Evolutionary conservation across 768 basidiomycete genomes (phyloP).

Genomic region (Tulasnella sp.): DNA sequence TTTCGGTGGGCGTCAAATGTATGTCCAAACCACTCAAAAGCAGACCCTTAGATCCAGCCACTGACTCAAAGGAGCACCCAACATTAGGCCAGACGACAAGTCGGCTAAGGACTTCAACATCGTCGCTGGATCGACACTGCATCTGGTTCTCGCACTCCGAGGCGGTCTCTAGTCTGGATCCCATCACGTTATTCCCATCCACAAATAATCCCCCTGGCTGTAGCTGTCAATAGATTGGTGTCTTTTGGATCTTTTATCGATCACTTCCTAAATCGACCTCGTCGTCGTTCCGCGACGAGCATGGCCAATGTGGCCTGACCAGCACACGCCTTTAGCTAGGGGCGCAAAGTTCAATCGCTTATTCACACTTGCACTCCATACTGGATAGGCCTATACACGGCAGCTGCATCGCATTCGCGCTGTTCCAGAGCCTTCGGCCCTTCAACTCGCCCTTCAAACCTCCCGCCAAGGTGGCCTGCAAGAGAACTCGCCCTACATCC

Average conservation of each 20-base stretch:
- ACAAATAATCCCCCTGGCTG: not conserved
- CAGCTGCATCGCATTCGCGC: too few relatives aligned
- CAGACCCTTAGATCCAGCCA: not conserved
- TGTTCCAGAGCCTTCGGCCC: too few relatives aligned
- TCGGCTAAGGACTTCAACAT: constrained; percentile 76
- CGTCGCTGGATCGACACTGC: constrained; percentile 73
- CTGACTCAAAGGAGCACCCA: not conserved
- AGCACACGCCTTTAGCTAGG: not conserved
- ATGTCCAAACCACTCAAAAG: constrained; percentile 23
- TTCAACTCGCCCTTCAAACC: too few relatives aligned
- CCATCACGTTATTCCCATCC: not conserved
- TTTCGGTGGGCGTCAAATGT: constrained; percentile 90
- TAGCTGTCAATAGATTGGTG: not conserved
- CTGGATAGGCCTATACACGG: too few relatives aligned
- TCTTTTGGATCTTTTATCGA: constrained; percentile 1
- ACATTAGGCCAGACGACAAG: constrained; percentile 85
- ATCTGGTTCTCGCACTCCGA: constrained; percentile 90
- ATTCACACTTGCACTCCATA: too few relatives aligned
- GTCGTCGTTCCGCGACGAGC: too few relatives aligned
- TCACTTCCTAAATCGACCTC: not conserved
- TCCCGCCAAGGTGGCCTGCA: too few relatives aligned
- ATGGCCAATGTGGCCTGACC: not conserved
- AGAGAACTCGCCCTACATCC: too few relatives aligned
- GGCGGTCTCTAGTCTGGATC: constrained; percentile 47
- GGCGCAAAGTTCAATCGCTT: not conserved